Conservation (phyloP, 805 yeast species). For the Sungouiella blattae region DNA sequence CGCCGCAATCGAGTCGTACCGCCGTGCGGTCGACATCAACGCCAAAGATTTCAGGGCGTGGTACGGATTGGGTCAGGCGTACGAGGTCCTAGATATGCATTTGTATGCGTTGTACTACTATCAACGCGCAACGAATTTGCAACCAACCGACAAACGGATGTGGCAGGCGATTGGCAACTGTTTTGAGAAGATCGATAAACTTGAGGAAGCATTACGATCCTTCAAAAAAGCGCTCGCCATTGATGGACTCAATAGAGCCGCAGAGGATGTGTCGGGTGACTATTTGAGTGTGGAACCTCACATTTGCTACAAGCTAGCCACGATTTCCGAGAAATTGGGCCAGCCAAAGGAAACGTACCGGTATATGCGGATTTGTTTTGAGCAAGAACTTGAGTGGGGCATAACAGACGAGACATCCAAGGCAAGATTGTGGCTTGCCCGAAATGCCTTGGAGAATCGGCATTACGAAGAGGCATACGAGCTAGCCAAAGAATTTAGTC, state of each 20-base stretch:
- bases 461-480: constrained; percentile 68
- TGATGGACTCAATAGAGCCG: constrained; percentile 33
- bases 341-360: constrained; percentile 51
- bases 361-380: constrained; percentile 67
- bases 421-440: constrained; percentile 86
- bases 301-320: constrained; percentile 65
- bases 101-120: constrained; percentile 87
- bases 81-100: constrained; percentile 94
- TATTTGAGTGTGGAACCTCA: constrained; percentile 46
- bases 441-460: constrained; percentile 51
- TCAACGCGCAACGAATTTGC: constrained; percentile 83
- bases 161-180: constrained; percentile 95
- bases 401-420: constrained; percentile 70
- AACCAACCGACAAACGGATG: constrained; percentile 87
- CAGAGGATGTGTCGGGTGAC: constrained; percentile 11
- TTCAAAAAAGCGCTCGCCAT: constrained; percentile 71
- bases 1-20: constrained; percentile 93
- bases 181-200: constrained; percentile 71
- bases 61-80: constrained; percentile 98
- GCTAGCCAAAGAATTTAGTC: constrained; percentile 63
- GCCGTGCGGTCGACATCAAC: constrained; percentile 89
- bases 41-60: constrained; percentile 91
- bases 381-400: constrained; percentile 61
- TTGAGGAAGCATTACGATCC: constrained; percentile 71
- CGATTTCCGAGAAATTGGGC: constrained; percentile 54